Conservation (phyloP, 352 stramenopile species). For the Thalassiosira sp. region DNA sequence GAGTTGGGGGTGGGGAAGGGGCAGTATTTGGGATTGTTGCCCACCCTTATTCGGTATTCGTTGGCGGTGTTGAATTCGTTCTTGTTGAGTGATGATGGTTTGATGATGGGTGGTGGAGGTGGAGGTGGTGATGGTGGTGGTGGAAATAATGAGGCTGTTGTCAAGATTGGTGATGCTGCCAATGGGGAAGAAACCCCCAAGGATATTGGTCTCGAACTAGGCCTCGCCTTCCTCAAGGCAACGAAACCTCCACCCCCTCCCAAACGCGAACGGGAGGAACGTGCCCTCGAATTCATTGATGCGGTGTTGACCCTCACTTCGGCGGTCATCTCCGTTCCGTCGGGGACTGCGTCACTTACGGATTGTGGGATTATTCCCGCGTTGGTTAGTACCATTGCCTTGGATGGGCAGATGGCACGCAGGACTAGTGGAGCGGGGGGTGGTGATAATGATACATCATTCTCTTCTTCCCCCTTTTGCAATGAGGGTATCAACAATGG, state of each 20-base stretch:
- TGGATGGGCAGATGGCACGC: slow-evolving; percentile 45
- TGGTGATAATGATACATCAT: too few relatives aligned
- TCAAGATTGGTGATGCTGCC: not conserved
- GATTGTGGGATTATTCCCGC: slow-evolving; percentile 84
- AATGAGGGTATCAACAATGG: not conserved
- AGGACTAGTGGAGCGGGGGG: too few relatives aligned
- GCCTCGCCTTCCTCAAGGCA: slow-evolving; percentile 75
- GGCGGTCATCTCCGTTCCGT: slow-evolving; percentile 71
- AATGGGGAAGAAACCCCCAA: slow-evolving; percentile 4
- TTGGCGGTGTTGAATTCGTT: slow-evolving; percentile 73
- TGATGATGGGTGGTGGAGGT: not conserved
- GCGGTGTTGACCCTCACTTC: slow-evolving; percentile 77
- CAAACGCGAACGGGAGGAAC: slow-evolving; percentile 54
- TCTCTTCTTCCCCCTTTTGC: not conserved
- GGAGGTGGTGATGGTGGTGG: not conserved
- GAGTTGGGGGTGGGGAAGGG: slow-evolving; percentile 83
- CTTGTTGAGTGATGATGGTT: slow-evolving; percentile 33
- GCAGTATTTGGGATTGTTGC: slow-evolving; percentile 78
- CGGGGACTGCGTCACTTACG: slow-evolving; percentile 72
- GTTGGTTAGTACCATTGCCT: slow-evolving; percentile 69
- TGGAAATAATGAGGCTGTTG: not conserved
- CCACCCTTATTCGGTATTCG: slow-evolving; percentile 80
- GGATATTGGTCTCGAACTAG: slow-evolving; percentile 69
- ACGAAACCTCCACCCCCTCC: slow-evolving; percentile 56
- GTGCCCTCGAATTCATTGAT: slow-evolving; percentile 80